Base-by-base conservation (phyloP, 1,284 basidiomycete species). In the Naganishia liquefaciens region DNA sequence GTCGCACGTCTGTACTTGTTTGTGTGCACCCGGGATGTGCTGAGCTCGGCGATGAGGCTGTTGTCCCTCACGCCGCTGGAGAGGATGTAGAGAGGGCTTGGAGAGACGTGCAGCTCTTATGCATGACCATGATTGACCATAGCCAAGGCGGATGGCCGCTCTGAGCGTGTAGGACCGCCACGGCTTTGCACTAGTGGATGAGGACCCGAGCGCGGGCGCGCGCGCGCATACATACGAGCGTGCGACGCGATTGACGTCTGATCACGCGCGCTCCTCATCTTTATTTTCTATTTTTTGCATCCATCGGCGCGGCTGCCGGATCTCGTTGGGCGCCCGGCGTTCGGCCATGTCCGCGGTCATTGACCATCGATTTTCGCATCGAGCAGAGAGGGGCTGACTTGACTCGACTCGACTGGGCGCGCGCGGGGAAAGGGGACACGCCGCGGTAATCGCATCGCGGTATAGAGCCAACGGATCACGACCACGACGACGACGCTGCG, bases 1-100 rank as follows among this genome's bases (percentile, higher is more conserved):
- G 79, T 85, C 69, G 94, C 94, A n/a, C 84, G 92, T 72, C 81
- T 99, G 81, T 97, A 88, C 84, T 77, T 99, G 76, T 99, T 91
- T 80, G 81, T 92, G 69, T 88, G 86, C 74, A 90, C 93, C 64
- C 84, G 90, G 80, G 89, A 94, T 72, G 94, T 97, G 23, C 82
- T 99, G 64, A 89, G 85, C 7, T 86, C 86, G 61, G 89, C 92
- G 55, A 89, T 99, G 87, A 84, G 87, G 72, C 76, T 99, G 77
- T 80, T 99, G 71, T 95, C 90, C 70, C 85, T 97, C 71, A 85
- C 87, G 62, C 94, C 93, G 6, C 81, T 97, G 65, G 91, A 97
- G 80, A 84, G 91, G 74, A 98, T 99, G 94, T 98, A 86, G 70
- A 30, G 58, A 21, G 17, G 2, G n/a, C n/a, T n/a, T 21, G 19